phyloP scores from a whole-genome alignment of 129 eudicot species.

The Flaveria bidentis region DNA sequence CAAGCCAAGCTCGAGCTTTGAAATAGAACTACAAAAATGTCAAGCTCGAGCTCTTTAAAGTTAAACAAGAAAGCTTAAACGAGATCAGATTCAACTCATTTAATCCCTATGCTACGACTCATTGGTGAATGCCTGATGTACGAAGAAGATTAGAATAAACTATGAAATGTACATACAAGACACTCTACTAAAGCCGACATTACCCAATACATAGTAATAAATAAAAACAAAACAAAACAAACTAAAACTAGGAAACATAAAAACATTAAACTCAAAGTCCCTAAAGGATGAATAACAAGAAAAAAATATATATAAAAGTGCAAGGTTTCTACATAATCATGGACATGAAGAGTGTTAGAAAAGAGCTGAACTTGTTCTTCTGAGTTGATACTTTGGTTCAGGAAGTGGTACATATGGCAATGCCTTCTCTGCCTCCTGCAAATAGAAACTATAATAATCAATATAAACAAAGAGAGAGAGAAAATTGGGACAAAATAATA shows the following conservation, averaged over 20 bases:
- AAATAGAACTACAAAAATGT: too few species aligned
- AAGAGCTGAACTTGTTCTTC: constrained; percentile 64
- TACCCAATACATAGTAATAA: neutral
- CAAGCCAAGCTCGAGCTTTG: too few species aligned
- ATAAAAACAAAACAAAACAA: neutral
- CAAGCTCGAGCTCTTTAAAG: too few species aligned
- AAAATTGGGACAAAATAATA: neutral
- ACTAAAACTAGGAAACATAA: constrained; percentile 20
- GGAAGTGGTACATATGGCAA: constrained; percentile 59
- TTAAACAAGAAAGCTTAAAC: too few species aligned
- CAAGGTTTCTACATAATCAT: constrained; percentile 25
- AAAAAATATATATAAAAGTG: neutral
- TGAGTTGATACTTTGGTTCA: constrained; percentile 67
- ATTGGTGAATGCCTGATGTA: neutral
- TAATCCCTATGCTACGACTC: too few species aligned
- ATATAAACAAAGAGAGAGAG: neutral
- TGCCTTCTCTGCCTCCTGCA: constrained; percentile 60
- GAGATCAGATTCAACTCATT: too few species aligned
- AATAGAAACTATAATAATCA: constrained; percentile 19
- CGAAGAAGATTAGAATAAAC: neutral
- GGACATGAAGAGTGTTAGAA: constrained; percentile 30
- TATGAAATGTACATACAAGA: constrained; percentile 23
- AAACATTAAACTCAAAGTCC: constrained; percentile 20
- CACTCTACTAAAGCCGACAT: neutral
- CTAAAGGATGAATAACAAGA: neutral